Evolutionary conservation across 495 filamentous ascomycete species (phyloP).

Genomic region (Penicillium salamii): DNA sequence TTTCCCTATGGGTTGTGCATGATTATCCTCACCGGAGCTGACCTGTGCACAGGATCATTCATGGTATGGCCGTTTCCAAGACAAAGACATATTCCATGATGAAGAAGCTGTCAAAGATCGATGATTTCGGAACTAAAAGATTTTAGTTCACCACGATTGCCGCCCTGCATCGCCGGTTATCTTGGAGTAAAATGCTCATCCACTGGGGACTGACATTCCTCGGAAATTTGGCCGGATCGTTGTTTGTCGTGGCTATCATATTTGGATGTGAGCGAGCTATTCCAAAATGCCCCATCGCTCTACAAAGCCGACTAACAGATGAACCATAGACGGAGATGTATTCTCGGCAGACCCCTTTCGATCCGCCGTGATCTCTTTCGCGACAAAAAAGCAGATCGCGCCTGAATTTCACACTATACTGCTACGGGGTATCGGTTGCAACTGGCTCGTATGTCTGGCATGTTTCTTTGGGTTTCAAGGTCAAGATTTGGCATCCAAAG

Average conservation of each 20-base stretch:
- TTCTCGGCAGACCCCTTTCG: slow-evolving; percentile 52
- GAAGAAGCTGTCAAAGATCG: background rate
- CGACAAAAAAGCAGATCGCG: slow-evolving; percentile 53
- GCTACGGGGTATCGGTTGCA: slow-evolving; percentile 58
- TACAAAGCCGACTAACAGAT: slow-evolving; percentile 5
- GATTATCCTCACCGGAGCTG: slow-evolving; percentile 58
- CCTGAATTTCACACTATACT: slow-evolving; percentile 60
- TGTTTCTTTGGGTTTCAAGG: slow-evolving; percentile 56
- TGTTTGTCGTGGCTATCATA: slow-evolving; percentile 58
- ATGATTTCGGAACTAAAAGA: slow-evolving; percentile 8
- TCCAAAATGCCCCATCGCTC: background rate
- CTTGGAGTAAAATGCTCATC: slow-evolving; percentile 46
- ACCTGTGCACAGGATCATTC: slow-evolving; percentile 58
- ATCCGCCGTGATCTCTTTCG: slow-evolving; percentile 47
- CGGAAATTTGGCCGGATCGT: slow-evolving; percentile 57
- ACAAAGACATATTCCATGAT: no score
- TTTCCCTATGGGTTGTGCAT: slow-evolving; percentile 59
- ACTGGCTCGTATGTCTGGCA: slow-evolving; percentile 63
- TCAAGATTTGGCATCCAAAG: slow-evolving; percentile 54
- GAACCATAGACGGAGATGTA: slow-evolving; percentile 49
- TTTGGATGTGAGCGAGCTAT: slow-evolving; percentile 46
- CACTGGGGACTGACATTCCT: slow-evolving; percentile 59
- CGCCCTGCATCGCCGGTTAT: slow-evolving; percentile 48
- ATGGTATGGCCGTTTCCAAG: slow-evolving; percentile 38
- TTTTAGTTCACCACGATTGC: slow-evolving; percentile 53